Base-by-base conservation (phyloP, 352 stramenopile genomes). In the Pythium coloratum region DNA sequence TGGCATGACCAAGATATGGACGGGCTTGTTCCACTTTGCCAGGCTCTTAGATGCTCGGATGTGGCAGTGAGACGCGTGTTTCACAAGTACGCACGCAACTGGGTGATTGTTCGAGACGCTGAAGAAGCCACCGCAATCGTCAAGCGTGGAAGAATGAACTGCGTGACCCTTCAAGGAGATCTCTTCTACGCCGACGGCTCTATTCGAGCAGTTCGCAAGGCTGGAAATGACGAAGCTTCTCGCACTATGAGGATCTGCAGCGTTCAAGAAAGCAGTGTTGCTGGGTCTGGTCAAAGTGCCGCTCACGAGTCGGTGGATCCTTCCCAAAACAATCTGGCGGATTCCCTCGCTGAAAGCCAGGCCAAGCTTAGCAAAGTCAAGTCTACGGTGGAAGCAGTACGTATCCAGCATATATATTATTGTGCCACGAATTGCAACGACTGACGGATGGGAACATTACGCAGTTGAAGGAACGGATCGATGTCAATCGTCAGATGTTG, bases 151-250 rank as follows among this genome's bases (percentile, higher is more conserved):
- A 14, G 34, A 1, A 61, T 54, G 12, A 68, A 76, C 54, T 76
- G 47, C 36, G 72, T 76, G 3, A 78, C 69, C 13, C 50, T 74
- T 14, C 26, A 50, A 44, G 72, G 72, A 14, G 62, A 78, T 53
- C 18, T 76, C 5, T 78, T 72, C 46, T 75, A 73, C 46, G 46
- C 44, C 5, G 72, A 78, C 51, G 72, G 72, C 1, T 59, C 69
- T 8, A 78, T 78, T 62, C 72, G 72, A 18, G 63, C 69, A 55
- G 63, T 16, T 33, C 54, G 55, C 0, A 36, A 9, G 36, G 36
- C 36, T 44, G 8, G 36, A 14, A 14, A 12, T 12, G 8, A 44
- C 16, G 36, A 44, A 14, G 5, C 6, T 18, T 4, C 36, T 12
- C 36, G 4, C 16, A 44, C 36, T 5, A 16, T 44, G 36, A 12